Percentiles rank a stretch among this genome's conserved stretches.
Conservation (phyloP, 2,329 filamentous ascomycete genomes). For the Aspergillus uvarum region DNA sequence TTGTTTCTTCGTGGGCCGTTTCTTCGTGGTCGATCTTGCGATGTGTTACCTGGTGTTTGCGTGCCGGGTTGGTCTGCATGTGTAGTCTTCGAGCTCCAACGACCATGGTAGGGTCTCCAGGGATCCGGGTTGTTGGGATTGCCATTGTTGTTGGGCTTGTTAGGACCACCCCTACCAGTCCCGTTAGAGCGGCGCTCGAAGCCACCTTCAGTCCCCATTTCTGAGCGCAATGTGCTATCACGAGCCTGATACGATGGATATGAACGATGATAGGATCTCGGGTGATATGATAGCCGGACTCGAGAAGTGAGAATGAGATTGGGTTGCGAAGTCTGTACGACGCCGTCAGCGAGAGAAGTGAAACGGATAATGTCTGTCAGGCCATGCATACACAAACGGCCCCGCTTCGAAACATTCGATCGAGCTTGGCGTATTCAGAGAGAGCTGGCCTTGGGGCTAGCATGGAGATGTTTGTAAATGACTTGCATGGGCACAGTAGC, state of each 20-base stretch:
- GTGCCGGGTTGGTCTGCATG: slow-evolving; percentile 1
- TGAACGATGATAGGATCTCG: background rate
- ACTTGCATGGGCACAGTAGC: slow-evolving; percentile 1
- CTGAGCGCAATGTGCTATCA: background rate
- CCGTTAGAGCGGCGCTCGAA: background rate
- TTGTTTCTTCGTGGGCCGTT: slow-evolving; percentile 2
- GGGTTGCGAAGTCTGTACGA: background rate
- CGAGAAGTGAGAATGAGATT: background rate
- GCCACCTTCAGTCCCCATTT: background rate
- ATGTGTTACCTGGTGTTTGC: background rate
- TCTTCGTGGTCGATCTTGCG: slow-evolving; percentile 2
- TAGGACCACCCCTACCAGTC: slow-evolving; percentile 5
- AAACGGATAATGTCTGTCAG: background rate
- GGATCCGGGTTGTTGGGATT: slow-evolving; percentile 1
- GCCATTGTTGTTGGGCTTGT: background rate
- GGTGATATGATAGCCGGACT: background rate
- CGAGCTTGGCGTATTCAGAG: background rate
- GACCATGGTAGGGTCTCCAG: slow-evolving; percentile 23
- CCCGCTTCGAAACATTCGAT: slow-evolving; percentile 19
- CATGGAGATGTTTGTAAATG: background rate
- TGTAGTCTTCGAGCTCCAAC: slow-evolving; percentile 19
- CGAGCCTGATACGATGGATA: background rate
- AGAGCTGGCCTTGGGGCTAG: background rate
- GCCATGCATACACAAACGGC: slow-evolving; percentile 10
- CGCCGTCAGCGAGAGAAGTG: background rate